These are phyloP conservation scores for Plectosphaerella cucumerina DNA, from an alignment of 2,329 filamentous ascomycete genomes.

Conservation along the genomic window DNA sequence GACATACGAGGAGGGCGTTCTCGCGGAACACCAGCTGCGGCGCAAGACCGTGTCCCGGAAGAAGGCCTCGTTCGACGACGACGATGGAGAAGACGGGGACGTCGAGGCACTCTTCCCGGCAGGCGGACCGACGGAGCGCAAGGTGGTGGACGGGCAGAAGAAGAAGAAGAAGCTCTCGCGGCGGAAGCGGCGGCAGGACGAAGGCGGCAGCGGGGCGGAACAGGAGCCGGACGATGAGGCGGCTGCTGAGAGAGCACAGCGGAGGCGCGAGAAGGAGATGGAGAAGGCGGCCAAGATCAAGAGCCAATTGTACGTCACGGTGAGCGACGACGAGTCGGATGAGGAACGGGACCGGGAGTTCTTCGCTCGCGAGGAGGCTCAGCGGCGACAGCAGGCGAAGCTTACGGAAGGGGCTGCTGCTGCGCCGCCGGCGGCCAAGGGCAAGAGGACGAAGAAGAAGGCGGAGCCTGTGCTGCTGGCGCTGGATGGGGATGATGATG, in stretches of 20 bases:
- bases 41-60: constrained; percentile 57
- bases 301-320: constrained; percentile 74
- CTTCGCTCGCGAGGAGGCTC: constrained; percentile 68
- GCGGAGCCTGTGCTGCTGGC: constrained; percentile 19
- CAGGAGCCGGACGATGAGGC: constrained; percentile 54
- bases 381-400: constrained; percentile 29
- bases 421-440: constrained; percentile 3
- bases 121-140: constrained; percentile 58
- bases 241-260: constrained; percentile 59
- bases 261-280: constrained; percentile 62
- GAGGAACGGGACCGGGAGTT: constrained; percentile 68
- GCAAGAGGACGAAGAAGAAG: constrained; percentile 17
- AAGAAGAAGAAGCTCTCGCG: constrained; percentile 41
- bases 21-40: constrained; percentile 74
- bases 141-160: constrained; percentile 50
- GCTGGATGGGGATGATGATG: constrained; percentile 17
- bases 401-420: constrained; percentile 24
- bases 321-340: constrained; percentile 87
- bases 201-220: constrained; percentile 16
- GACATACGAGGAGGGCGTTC: constrained; percentile 68
- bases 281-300: constrained; percentile 80
- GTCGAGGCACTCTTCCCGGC: constrained; percentile 64
- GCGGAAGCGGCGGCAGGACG: constrained; percentile 46
- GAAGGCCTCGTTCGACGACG: constrained; percentile 63
- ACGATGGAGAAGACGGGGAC: constrained; percentile 38